These are phyloP conservation scores for Wilcoxina mikolae DNA, from an alignment of 495 filamentous ascomycete genomes.

Conservation along the genomic window DNA sequence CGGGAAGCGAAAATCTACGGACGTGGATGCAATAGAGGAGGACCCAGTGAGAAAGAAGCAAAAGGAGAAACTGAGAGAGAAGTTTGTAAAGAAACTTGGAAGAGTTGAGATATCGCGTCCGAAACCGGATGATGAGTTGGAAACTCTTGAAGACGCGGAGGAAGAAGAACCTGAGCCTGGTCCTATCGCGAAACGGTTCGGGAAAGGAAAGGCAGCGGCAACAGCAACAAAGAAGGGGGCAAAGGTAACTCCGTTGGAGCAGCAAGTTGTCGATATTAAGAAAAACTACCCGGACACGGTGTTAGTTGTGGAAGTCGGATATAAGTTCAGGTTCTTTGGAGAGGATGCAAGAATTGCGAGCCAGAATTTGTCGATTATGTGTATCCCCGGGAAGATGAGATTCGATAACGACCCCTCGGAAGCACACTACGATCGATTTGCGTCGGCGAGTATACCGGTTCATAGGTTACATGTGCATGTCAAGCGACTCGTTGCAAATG, in stretches of 20 bases:
- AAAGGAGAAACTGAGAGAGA: conserved; percentile 62
- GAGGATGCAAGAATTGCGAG: conserved; percentile 84
- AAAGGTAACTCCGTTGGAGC: conserved; percentile 90
- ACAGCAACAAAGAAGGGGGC: conserved; percentile 50
- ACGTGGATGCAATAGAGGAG: conserved; percentile 37
- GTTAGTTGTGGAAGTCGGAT: conserved; percentile 84
- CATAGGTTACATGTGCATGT: conserved; percentile 89
- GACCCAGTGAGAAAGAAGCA: conserved; percentile 30
- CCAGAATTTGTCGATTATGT: conserved; percentile 87
- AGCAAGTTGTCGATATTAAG: conserved; percentile 88
- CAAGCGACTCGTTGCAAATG: conserved; percentile 79
- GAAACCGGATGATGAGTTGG: conserved; percentile 38
- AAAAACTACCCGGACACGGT: conserved; percentile 77
- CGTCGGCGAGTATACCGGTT: conserved; percentile 87
- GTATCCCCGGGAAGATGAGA: conserved; percentile 86
- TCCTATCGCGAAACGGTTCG: conserved; percentile 19
- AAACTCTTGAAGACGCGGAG: conserved; percentile 45
- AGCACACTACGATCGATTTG: conserved; percentile 82
- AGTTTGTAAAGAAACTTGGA: conserved; percentile 82
- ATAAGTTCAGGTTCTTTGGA: conserved; percentile 97
- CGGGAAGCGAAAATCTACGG: conserved; percentile 27
- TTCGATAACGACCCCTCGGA: conserved; percentile 95
- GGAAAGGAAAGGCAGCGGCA: conserved; percentile 22
- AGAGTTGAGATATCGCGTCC: conserved; percentile 26
- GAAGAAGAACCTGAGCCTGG: conserved; percentile 28